Evolutionary conservation across 768 basidiomycete species (phyloP), one percentile per base, ranked within the genome.

Genomic region (Pleurotus cornucopiae): DNA sequence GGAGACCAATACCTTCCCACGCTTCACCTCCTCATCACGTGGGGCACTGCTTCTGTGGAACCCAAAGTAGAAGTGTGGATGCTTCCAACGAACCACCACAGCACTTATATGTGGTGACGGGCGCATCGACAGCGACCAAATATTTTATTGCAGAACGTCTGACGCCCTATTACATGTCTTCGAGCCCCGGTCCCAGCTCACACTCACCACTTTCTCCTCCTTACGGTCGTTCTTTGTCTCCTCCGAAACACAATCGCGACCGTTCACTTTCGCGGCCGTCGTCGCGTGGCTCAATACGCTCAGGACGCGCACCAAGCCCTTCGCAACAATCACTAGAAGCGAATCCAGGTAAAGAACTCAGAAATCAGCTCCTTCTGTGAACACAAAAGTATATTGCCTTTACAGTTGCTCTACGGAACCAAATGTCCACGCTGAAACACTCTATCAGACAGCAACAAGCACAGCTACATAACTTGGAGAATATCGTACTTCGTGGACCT

Each of bases 361-460:
- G 30, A 16, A 26, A 46, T 21, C 37, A 58, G 52, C 37, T 7
- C 46, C 30, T 14, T 48, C 39, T 48, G 61, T 59, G 58, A 61
- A 58, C 60, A 57, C 55, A 52, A 44, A 61, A 49, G 56, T 55
- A 63, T 66, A 59, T 60, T 55, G 61, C 59, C 46, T 56, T 54
- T 57, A 58, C 63, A 92, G 90, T 91, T 65, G 80, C 84, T 59
- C 76, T 91, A 53, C 83, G 90, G 55, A 85, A 82, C 62, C 89
- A 91, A 58, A 85, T 92, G 71, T 89, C 88, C 61, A 85, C 84
- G 40, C 72, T 92, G 64, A 91, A 87, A 71, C 90, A 92, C 67
- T 82, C 78, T 66, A 92, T 92, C 63, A 75, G 90, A 59, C 89
- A 91, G 63, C 88, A 92, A 65, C 88, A 91, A 73, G 89, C 89